Percentiles rank a stretch among this genome's conserved stretches.
phyloP scores from a whole-genome alignment of 192 early-diverging fungal genomes.

The Backusella mclennaniae region DNA sequence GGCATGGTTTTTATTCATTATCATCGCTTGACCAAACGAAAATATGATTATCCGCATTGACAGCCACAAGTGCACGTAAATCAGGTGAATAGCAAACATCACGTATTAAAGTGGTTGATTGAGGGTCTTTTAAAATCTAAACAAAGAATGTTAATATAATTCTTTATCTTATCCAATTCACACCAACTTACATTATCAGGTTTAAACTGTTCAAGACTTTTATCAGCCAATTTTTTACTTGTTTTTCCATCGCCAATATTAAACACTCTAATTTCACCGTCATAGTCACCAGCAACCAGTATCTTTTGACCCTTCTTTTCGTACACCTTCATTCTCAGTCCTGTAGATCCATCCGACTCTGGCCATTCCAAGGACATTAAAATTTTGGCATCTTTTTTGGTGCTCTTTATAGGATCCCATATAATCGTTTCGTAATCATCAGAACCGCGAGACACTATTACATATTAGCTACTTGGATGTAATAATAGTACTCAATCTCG shows the following conservation, averaged over 20 bases:
- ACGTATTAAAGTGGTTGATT: slow-evolving; percentile 19
- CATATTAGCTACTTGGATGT: too few relatives aligned
- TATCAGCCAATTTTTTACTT: slow-evolving; percentile 23
- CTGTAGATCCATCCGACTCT: not conserved
- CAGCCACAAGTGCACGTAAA: slow-evolving; percentile 21
- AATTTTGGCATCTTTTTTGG: slow-evolving; percentile 37
- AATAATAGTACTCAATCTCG: not conserved
- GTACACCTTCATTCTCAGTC: slow-evolving; percentile 22
- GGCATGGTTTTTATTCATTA: not conserved
- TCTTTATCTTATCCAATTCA: too few relatives aligned
- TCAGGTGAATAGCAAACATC: slow-evolving; percentile 23
- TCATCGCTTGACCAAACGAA: slow-evolving; percentile 20
- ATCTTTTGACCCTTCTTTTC: slow-evolving; percentile 22
- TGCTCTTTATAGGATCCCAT: slow-evolving; percentile 46
- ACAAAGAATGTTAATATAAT: too few relatives aligned
- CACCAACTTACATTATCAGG: slow-evolving; percentile 16
- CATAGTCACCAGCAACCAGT: slow-evolving; percentile 27
- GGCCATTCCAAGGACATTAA: slow-evolving; percentile 39
- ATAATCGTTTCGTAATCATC: slow-evolving; percentile 45
- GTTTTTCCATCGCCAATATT: slow-evolving; percentile 18
- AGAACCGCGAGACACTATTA: slow-evolving; percentile 40
- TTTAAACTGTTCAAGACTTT: slow-evolving; percentile 20
- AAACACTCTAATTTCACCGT: slow-evolving; percentile 28
- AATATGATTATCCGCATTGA: slow-evolving; percentile 18
- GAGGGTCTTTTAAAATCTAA: slow-evolving; percentile 10